Conservation (phyloP, 192 early-diverging fungal species). For the Chytriomyces sp. region DNA sequence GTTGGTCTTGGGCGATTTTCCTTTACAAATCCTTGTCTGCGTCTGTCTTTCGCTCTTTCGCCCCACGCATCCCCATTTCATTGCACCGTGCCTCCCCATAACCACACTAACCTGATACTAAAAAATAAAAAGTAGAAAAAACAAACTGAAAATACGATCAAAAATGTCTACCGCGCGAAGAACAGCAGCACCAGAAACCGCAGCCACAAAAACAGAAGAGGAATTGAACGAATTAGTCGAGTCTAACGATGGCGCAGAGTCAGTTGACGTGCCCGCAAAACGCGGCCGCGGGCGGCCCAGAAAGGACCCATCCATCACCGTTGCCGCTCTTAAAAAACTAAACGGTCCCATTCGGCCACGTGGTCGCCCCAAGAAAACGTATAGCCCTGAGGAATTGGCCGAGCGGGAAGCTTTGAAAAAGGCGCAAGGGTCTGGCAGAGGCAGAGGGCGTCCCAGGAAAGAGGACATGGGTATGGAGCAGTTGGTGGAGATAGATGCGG, state of each 20-base stretch:
- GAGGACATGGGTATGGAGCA: background rate
- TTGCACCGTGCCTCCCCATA: no score
- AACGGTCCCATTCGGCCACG: background rate
- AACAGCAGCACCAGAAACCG: background rate
- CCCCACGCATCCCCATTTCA: no score
- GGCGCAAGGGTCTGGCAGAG: background rate
- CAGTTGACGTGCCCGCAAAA: background rate
- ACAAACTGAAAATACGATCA: no score
- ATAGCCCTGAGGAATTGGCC: background rate
- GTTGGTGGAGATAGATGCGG: background rate
- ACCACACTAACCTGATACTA: no score
- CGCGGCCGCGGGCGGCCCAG: background rate
- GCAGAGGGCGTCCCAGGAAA: background rate
- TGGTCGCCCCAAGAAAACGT: background rate
- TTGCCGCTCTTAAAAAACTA: background rate
- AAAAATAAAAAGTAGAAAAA: no score
- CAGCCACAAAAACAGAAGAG: background rate
- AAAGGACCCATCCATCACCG: background rate
- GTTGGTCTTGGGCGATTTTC: no score
- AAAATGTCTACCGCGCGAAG: no score
- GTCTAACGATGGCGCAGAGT: background rate
- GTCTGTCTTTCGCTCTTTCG: no score
- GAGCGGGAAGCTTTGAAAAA: background rate
- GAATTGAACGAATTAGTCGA: no score
- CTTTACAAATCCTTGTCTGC: no score